phyloP scores from a whole-genome alignment of 768 basidiomycete species.

The Suillus tomentosus region DNA sequence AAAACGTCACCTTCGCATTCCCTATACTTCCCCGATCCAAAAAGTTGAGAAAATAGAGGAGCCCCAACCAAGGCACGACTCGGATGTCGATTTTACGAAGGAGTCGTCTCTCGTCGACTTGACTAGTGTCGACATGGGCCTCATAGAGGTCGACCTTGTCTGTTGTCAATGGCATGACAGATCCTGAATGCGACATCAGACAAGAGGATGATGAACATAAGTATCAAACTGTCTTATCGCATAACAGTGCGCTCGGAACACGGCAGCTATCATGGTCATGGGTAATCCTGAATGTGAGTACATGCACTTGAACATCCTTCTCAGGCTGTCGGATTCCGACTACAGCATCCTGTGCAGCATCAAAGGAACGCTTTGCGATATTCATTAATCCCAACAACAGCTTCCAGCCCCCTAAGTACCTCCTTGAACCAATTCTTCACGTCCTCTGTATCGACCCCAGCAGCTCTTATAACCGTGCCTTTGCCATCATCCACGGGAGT shows the following conservation, averaged over 20 bases:
- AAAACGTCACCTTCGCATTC: constrained; percentile 61
- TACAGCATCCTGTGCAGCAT: constrained; percentile 1
- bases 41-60: constrained; percentile 77
- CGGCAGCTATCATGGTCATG: background rate
- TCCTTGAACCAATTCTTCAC: constrained; percentile 71
- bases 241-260: background rate
- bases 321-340: background rate
- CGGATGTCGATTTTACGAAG: constrained; percentile 62
- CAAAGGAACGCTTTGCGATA: constrained; percentile 65
- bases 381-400: constrained; percentile 60
- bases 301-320: background rate
- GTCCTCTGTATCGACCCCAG: constrained; percentile 74
- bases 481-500: constrained; percentile 52
- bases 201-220: background rate
- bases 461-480: constrained; percentile 69
- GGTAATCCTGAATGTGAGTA: background rate
- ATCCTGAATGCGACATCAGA: constrained; percentile 3
- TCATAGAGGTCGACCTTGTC: constrained; percentile 37
- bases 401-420: constrained; percentile 51
- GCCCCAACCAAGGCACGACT: constrained; percentile 74
- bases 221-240: constrained; percentile 1
- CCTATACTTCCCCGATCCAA: constrained; percentile 66
- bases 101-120: constrained; percentile 56
- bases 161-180: background rate
- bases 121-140: constrained; percentile 52